A percentile compares a stretch with the other conserved stretches of the same genome.
Evolutionary conservation across 352 stramenopile genomes (phyloP).

Genomic region (Paralagenidium karlingii): DNA sequence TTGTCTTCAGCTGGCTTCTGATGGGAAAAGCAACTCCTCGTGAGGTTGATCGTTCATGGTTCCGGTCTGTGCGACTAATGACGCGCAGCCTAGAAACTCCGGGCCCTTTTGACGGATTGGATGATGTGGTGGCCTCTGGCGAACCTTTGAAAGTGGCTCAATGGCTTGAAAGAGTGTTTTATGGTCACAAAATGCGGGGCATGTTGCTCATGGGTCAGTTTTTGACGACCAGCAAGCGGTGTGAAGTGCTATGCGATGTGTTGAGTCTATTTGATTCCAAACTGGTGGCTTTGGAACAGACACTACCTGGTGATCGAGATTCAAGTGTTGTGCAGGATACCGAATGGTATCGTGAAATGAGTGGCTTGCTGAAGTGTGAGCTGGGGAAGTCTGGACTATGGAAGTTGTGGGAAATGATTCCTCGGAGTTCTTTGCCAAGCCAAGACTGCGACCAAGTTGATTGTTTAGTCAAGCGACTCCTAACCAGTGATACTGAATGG

Average conservation of each 20-base stretch:
- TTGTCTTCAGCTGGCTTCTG: slow-evolving; percentile 22
- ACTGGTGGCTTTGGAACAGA: slow-evolving; percentile 18
- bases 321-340: slow-evolving; percentile 1
- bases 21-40: background rate
- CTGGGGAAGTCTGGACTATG: slow-evolving; percentile 9
- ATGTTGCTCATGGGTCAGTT: slow-evolving; percentile 23
- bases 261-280: slow-evolving; percentile 27
- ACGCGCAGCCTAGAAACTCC: background rate
- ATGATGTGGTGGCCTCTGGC: background rate
- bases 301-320: slow-evolving; percentile 13
- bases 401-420: too few species aligned
- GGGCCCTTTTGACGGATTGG: background rate
- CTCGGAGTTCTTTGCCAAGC: too few species aligned
- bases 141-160: background rate
- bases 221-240: slow-evolving; percentile 24
- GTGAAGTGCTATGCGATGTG: slow-evolving; percentile 34
- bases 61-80: background rate
- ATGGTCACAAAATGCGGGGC: slow-evolving; percentile 20
- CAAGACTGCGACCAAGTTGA: too few species aligned
- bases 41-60: background rate
- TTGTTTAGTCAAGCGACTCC: too few species aligned
- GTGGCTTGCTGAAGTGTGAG: slow-evolving; percentile 8
- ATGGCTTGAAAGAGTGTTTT: slow-evolving; percentile 26
- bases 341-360: background rate
- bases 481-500: too few species aligned